Base-by-base conservation (phyloP, 352 stramenopile species). In the Pythium monospermum region DNA sequence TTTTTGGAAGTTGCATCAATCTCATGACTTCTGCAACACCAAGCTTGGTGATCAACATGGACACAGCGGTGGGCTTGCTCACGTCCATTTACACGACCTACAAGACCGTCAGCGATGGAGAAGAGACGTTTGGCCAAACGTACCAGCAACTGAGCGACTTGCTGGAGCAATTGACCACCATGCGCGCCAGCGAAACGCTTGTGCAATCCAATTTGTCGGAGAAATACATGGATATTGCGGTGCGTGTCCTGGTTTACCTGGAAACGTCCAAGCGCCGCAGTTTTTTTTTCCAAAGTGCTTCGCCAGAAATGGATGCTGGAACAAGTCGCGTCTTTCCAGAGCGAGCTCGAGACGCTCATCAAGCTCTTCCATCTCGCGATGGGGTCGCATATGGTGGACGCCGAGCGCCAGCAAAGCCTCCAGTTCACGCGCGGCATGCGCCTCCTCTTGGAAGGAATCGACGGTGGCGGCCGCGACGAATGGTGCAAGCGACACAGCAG, bases 311-410 rank as follows among this genome's bases (percentile, higher is more conserved):
- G 8, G 3, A 40, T 51, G 44, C 30, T 51, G n/a, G 44, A 40
- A 21, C 11, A 38, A 15, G 30, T 51, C 11, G 44, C 25, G 19
- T 19, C 12, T 1, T 51, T 51, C 30, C 38, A 51, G 10, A 12
- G 2, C 10, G 30, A 51, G 28, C 44, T 51, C n/a, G 44, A 51
- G 28, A 22, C 44, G 44, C 27, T 51, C 10, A 41, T 51, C 30
- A 27, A 23, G 19, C 18, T 22, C 12, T 51, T 40, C 44, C 44
- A 51, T 23, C 33, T 51, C 25, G 21, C 30, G 18, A 31, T 51
- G 28, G 30, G 44, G n/a, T 38, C 44, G 13, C 44, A 51, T 21
- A 40, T 51, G 28, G 44, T 51, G n/a, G 44, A 51, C 28, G n/a
- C 10, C 11, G 30, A 32, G n/a, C 44, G 44, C 4, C 11, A 35